Evolutionary conservation across 176 grass and related monocot species (phyloP).

Genomic region (Oryza officinalis): DNA sequence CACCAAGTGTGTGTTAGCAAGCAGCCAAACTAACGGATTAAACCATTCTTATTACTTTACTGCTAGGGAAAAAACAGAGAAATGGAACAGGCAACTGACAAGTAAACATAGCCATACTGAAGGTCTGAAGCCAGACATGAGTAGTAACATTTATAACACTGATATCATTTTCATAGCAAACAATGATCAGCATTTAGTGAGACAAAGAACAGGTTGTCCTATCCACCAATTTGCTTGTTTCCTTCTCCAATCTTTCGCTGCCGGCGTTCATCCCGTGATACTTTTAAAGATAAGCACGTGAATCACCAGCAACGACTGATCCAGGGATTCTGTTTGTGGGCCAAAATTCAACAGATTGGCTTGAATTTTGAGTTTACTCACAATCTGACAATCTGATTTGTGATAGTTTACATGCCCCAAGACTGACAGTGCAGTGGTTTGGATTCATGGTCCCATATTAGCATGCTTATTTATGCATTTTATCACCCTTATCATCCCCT

Average conservation of each 20-base stretch:
- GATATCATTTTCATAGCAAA: background rate
- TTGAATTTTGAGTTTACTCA: background rate
- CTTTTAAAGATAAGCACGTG: conserved; percentile 28
- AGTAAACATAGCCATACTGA: background rate
- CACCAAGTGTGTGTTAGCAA: conserved; percentile 8
- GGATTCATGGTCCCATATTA: conserved; percentile 1
- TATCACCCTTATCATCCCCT: background rate
- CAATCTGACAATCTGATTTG: background rate
- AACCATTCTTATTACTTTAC: background rate
- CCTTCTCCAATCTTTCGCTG: background rate
- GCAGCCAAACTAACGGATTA: conserved; percentile 6
- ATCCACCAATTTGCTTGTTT: conserved; percentile 7
- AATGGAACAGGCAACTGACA: conserved; percentile 1
- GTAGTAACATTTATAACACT: conserved; percentile 3
- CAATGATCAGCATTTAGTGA: conserved; percentile 16
- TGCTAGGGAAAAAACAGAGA: background rate
- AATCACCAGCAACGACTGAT: conserved; percentile 30
- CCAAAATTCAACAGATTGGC: conserved; percentile 10
- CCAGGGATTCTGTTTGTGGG: background rate
- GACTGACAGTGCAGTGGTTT: background rate
- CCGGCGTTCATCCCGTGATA: conserved; percentile 32
- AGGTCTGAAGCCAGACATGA: background rate
- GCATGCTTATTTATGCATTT: background rate
- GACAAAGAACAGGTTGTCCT: conserved; percentile 34
- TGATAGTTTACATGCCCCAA: conserved; percentile 16